Evolutionary conservation across 2,329 filamentous ascomycete species (phyloP).

Genomic region (Zymoseptoria passerinii): DNA sequence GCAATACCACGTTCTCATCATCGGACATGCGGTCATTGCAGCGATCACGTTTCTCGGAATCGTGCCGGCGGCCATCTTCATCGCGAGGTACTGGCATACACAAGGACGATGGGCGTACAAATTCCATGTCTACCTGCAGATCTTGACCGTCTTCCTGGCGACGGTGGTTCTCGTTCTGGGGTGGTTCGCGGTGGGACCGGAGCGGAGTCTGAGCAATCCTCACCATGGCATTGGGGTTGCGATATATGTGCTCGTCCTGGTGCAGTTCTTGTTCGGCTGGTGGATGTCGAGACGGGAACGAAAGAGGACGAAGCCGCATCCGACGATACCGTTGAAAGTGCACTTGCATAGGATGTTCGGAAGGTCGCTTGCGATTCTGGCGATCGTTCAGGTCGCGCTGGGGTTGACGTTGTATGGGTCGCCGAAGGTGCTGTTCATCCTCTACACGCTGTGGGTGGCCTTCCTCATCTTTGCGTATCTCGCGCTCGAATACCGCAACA

Average conservation of each 20-base stretch:
- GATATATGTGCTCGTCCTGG: constrained; percentile 62
- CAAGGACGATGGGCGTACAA: constrained; percentile 49
- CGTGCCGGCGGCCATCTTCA: constrained; percentile 65
- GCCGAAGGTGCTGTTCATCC: constrained; percentile 72
- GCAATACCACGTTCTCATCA: constrained; percentile 63
- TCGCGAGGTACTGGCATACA: constrained; percentile 60
- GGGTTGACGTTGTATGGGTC: constrained; percentile 90
- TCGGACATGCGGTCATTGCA: constrained; percentile 63
- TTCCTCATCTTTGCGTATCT: constrained; percentile 70
- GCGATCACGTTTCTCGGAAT: constrained; percentile 66
- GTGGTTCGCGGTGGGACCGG: constrained; percentile 68
- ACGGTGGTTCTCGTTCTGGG: constrained; percentile 67
- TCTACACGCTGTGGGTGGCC: constrained; percentile 72
- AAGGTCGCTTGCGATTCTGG: constrained; percentile 66
- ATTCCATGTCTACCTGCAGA: constrained; percentile 66
- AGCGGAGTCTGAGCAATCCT: constrained; percentile 66
- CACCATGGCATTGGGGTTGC: constrained; percentile 79
- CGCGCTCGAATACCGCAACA: constrained; percentile 55
- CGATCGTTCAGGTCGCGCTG: constrained; percentile 77
- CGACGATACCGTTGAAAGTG: constrained; percentile 46
- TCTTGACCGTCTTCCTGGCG: constrained; percentile 58
- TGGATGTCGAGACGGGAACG: constrained; percentile 49
- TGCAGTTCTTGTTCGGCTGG: constrained; percentile 63
- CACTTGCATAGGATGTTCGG: constrained; percentile 82
- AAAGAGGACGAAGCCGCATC: constrained; percentile 40